phyloP scores from a whole-genome alignment of 805 yeast genomes.

The Kregervanrija fluxuum region DNA sequence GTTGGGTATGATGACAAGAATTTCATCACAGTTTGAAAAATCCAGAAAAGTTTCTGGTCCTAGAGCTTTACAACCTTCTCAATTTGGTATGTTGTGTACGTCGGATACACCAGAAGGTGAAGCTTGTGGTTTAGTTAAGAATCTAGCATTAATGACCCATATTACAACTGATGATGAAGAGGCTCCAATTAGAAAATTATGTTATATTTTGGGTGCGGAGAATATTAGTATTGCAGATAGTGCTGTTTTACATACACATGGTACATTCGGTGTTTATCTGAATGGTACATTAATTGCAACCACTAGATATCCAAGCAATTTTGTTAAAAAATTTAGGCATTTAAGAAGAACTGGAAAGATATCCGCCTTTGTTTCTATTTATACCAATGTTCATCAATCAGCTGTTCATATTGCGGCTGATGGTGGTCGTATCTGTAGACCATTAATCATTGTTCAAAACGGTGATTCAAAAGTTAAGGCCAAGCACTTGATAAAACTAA shows the following conservation, averaged over 20 bases:
- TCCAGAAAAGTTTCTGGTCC: constrained; percentile 98
- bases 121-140: constrained; percentile 97
- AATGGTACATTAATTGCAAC: constrained; percentile 95
- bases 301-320: constrained; percentile 77
- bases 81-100: constrained; percentile 97
- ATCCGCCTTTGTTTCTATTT: constrained; percentile 86
- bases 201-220: constrained; percentile 84
- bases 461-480: constrained; percentile 66
- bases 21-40: constrained; percentile 97
- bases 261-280: constrained; percentile 79
- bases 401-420: constrained; percentile 98
- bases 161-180: constrained; percentile 98
- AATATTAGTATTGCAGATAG: constrained; percentile 76
- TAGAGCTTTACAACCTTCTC: constrained; percentile 97
- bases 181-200: constrained; percentile 70
- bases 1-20: constrained; percentile 98
- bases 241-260: constrained; percentile 65
- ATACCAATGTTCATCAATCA: constrained; percentile 79
- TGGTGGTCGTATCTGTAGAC: constrained; percentile 98
- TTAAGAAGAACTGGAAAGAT: constrained; percentile 80
- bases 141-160: constrained; percentile 96
- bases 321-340: constrained; percentile 70
- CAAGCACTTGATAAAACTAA: constrained; percentile 56
- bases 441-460: constrained; percentile 77
- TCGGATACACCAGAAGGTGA: constrained; percentile 99